phyloP scores from a whole-genome alignment of 2,329 filamentous ascomycete species.

The Aspergillus puulaauensis region DNA sequence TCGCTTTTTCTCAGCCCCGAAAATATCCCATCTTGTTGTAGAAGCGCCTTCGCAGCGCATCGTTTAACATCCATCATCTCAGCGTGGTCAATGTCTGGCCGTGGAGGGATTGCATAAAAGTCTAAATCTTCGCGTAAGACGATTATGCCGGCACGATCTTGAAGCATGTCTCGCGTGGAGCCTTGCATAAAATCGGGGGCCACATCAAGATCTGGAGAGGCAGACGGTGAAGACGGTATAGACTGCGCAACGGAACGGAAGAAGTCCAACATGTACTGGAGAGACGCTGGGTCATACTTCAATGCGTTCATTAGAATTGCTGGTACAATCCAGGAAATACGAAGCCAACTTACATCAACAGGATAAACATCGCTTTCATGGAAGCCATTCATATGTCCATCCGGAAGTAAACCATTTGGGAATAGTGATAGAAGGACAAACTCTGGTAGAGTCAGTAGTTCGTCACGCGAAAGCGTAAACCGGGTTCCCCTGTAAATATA shows the following conservation, averaged over 20 bases:
- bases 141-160: constrained; percentile 93
- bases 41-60: constrained; percentile 79
- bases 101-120: constrained; percentile 93
- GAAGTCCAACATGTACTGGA: constrained; percentile 99
- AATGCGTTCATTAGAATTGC: constrained; percentile 28
- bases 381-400: constrained; percentile 92
- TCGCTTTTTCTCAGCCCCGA: constrained; percentile 93
- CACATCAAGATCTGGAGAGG: constrained; percentile 60
- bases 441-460: constrained; percentile 91
- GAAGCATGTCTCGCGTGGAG: constrained; percentile 71
- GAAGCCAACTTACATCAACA: constrained; percentile 73
- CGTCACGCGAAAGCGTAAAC: constrained; percentile 91
- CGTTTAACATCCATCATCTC: constrained; percentile 98
- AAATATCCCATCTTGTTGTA: constrained; percentile 92
- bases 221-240: constrained; percentile 70
- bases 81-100: constrained; percentile 74
- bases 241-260: constrained; percentile 94
- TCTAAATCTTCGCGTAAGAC: constrained; percentile 94
- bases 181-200: constrained; percentile 71
- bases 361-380: constrained; percentile 92
- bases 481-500: constrained; percentile 69
- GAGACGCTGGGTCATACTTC: constrained; percentile 92
- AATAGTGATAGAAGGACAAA: constrained; percentile 98
- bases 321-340: not conserved
- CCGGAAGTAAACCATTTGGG: constrained; percentile 95